These are phyloP conservation scores for Talaromyces sp. DNA, from an alignment of 2,329 filamentous ascomycete genomes.

Conservation along the genomic window DNA sequence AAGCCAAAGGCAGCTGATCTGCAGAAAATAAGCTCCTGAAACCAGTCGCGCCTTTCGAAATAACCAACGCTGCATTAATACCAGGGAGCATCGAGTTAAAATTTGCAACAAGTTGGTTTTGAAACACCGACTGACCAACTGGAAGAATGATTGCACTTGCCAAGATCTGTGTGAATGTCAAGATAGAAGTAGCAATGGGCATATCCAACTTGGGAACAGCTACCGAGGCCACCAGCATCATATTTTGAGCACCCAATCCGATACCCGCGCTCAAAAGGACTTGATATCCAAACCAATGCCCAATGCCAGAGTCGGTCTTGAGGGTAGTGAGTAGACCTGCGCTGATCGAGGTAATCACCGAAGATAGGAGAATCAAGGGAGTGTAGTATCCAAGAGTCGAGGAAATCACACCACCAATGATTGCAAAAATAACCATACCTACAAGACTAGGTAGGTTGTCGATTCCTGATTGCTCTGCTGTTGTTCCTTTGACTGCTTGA, in stretches of 20 bases:
- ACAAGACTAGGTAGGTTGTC: constrained; percentile 41
- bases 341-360: constrained; percentile 40
- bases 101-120: constrained; percentile 35
- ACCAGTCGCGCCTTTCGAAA: constrained; percentile 1
- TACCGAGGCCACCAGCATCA: constrained; percentile 38
- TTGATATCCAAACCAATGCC: constrained; percentile 44
- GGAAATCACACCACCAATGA: constrained; percentile 31
- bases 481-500: constrained; percentile 49
- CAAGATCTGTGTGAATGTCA: constrained; percentile 41
- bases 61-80: background rate
- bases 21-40: background rate
- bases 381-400: constrained; percentile 41
- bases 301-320: constrained; percentile 31
- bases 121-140: constrained; percentile 55
- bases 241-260: constrained; percentile 39
- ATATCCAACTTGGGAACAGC: constrained; percentile 35
- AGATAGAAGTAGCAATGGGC: constrained; percentile 36
- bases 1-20: background rate
- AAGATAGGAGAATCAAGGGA: constrained; percentile 38
- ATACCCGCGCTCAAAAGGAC: constrained; percentile 38
- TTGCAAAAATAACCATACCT: constrained; percentile 35
- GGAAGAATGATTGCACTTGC: constrained; percentile 51
- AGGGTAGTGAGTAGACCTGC: constrained; percentile 47
- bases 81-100: constrained; percentile 7
- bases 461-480: constrained; percentile 48